Conservation (phyloP, 2,329 filamentous ascomycete genomes). For the Penicillium paneum region DNA sequence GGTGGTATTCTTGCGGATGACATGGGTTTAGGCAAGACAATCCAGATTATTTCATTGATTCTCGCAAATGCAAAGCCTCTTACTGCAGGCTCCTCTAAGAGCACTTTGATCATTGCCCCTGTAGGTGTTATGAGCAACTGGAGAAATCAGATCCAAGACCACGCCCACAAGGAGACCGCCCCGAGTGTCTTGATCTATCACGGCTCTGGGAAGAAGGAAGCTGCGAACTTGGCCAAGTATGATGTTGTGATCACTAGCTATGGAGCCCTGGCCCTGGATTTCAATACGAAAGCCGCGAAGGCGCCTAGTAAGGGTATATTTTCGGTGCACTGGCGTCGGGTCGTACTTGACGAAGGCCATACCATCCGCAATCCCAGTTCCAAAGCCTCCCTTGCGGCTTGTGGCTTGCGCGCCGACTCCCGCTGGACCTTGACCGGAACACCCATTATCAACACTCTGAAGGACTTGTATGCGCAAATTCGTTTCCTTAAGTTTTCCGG, state of each 20-base stretch:
- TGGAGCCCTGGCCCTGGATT: slow-evolving; percentile 69
- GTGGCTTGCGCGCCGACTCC: slow-evolving; percentile 63
- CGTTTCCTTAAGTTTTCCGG: slow-evolving; percentile 74
- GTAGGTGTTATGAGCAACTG: slow-evolving; percentile 89
- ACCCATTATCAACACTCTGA: slow-evolving; percentile 77
- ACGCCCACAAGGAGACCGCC: slow-evolving; percentile 62
- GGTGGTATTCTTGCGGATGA: slow-evolving; percentile 88
- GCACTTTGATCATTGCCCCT: slow-evolving; percentile 77
- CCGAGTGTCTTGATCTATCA: slow-evolving; percentile 74
- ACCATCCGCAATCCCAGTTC: slow-evolving; percentile 74
- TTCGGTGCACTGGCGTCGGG: slow-evolving; percentile 69
- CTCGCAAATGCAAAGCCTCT: slow-evolving; percentile 51
- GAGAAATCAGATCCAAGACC: slow-evolving; percentile 72
- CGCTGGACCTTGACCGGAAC: slow-evolving; percentile 79
- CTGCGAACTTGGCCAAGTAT: slow-evolving; percentile 60
- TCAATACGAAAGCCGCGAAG: slow-evolving; percentile 49
- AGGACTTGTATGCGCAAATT: slow-evolving; percentile 75
- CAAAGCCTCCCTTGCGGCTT: slow-evolving; percentile 67
- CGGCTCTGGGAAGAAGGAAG: slow-evolving; percentile 57
- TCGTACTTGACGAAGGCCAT: slow-evolving; percentile 82
- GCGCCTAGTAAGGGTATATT: slow-evolving; percentile 53
- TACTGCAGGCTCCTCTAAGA: slow-evolving; percentile 49
- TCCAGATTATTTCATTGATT: slow-evolving; percentile 80
- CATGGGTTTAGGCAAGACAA: slow-evolving; percentile 88
- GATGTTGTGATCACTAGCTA: slow-evolving; percentile 84